Conservation (phyloP, 441 rosid species). For the Aquilaria agallochum region DNA sequence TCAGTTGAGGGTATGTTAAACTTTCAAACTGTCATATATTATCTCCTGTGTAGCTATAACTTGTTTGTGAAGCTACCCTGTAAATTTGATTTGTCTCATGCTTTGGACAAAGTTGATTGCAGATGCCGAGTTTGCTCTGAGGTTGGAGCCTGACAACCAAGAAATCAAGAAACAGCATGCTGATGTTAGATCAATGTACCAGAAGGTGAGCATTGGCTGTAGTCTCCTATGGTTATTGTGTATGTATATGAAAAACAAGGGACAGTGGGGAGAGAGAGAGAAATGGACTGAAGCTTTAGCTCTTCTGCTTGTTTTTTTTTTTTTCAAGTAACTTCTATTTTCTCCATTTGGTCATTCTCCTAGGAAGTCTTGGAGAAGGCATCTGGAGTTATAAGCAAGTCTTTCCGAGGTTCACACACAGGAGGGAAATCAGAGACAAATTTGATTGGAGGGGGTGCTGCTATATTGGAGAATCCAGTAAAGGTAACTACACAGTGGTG, state of each 20-base stretch:
- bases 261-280: too few species aligned
- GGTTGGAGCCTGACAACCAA: slow-evolving; percentile 82
- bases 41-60: slow-evolving; percentile 1
- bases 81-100: slow-evolving; percentile 18
- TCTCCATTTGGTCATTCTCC: slow-evolving; percentile 8
- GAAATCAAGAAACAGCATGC: slow-evolving; percentile 80
- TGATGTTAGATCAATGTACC: slow-evolving; percentile 62
- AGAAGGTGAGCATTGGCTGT: slow-evolving; percentile 48
- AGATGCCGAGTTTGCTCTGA: slow-evolving; percentile 91
- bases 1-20: slow-evolving; percentile 63
- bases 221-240: neutral
- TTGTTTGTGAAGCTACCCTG: slow-evolving; percentile 2
- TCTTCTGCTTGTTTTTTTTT: neutral
- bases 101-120: slow-evolving; percentile 28
- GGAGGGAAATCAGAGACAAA: slow-evolving; percentile 36
- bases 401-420: slow-evolving; percentile 38
- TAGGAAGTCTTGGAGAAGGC: slow-evolving; percentile 68
- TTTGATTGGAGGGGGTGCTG: slow-evolving; percentile 30
- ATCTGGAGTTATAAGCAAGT: slow-evolving; percentile 47
- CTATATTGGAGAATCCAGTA: slow-evolving; percentile 32
- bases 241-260: neutral
- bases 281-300: neutral
- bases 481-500: slow-evolving; percentile 32
- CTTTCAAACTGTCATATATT: slow-evolving; percentile 2
- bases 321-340: neutral